A percentile compares a stretch with the other conserved stretches of the same genome.
Conservation (phyloP, 257 asterid species). For the Nicotiana obtusifolia region DNA sequence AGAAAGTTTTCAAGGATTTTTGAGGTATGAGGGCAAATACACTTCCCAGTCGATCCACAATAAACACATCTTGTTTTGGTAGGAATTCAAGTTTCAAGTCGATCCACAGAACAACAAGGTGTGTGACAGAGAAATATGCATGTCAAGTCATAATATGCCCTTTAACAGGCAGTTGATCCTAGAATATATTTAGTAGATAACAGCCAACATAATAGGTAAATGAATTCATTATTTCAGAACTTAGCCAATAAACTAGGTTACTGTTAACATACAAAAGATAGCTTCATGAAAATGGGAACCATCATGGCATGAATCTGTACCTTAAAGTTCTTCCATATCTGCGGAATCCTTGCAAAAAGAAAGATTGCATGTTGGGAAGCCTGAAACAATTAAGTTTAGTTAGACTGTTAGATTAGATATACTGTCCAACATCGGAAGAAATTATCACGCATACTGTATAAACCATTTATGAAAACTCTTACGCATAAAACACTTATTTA, state of each 20-base stretch:
- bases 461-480: not conserved
- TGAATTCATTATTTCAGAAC: not conserved
- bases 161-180: not conserved
- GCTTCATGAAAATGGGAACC: not conserved
- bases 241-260: not conserved
- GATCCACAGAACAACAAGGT: not conserved
- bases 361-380: slow-evolving; percentile 94
- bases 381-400: slow-evolving; percentile 35
- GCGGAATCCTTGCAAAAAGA: slow-evolving; percentile 90
- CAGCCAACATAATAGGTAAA: not conserved
- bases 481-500: not conserved
- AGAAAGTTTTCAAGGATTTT: not conserved
- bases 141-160: not conserved
- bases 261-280: not conserved
- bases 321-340: slow-evolving; percentile 78
- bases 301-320: slow-evolving; percentile 22
- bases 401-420: slow-evolving; percentile 4
- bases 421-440: not conserved
- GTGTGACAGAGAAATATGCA: not conserved
- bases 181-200: not conserved
- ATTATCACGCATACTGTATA: not conserved
- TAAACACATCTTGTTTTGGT: not conserved
- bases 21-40: not conserved
- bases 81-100: not conserved
- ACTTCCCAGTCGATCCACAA: not conserved